Percentiles rank a stretch among this genome's conserved stretches.
Conservation (phyloP, 148 eudicot genomes). For the Euryodendron excelsum region DNA sequence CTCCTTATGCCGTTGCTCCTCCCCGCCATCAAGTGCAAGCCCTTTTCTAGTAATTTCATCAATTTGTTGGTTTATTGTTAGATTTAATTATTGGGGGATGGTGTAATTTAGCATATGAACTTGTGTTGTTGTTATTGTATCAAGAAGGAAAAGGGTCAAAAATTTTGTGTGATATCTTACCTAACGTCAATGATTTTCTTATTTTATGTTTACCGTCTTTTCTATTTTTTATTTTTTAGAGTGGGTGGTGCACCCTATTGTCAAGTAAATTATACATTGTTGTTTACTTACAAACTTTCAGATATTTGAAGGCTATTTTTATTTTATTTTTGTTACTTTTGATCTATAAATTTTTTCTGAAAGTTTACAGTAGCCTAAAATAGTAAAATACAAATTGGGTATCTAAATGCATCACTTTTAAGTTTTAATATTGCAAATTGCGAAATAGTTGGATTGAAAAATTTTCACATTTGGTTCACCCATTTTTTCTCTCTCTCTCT, state of each 20-base stretch:
- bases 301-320: not conserved
- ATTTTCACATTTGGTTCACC: no score
- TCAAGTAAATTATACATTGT: not conserved
- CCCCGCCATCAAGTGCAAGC: no score
- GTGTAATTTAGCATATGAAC: not conserved
- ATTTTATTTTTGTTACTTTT: not conserved
- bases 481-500: no score
- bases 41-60: no score
- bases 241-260: not conserved
- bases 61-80: constrained; percentile 11
- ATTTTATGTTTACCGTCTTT: not conserved
- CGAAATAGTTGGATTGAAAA: no score
- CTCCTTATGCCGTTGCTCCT: no score
- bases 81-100: constrained; percentile 4
- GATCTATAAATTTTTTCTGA: no score
- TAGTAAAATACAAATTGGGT: no score
- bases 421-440: no score
- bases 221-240: not conserved
- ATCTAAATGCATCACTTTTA: no score
- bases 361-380: no score
- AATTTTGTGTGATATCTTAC: not conserved
- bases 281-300: not conserved
- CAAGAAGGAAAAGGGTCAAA: not conserved
- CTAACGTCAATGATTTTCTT: not conserved
- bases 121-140: constrained; percentile 3